These are phyloP conservation scores for Posidonia australis DNA, from an alignment of 106 monocot genomes.

Conservation along the genomic window DNA sequence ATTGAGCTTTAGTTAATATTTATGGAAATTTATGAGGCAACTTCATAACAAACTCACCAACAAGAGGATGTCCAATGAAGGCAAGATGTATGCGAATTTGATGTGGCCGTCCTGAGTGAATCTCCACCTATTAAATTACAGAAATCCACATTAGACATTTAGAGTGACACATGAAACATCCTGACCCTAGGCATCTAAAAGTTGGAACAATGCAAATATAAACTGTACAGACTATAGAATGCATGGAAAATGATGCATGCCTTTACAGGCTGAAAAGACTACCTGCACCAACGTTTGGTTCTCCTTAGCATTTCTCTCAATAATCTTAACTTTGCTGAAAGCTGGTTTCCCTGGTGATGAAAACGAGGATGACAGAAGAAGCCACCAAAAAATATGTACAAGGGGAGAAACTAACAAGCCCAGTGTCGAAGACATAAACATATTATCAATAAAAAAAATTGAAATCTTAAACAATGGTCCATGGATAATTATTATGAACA, in stretches of 20 bases:
- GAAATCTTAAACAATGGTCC: too few relatives aligned
- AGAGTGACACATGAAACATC: not conserved
- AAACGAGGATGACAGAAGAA: not conserved
- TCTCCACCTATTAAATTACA: slow-evolving; percentile 49
- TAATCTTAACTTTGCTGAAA: slow-evolving; percentile 61
- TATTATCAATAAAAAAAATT: too few relatives aligned
- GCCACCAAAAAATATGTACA: not conserved
- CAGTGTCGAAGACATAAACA: too few relatives aligned
- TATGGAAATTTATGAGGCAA: not conserved
- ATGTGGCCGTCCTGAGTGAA: slow-evolving; percentile 85
- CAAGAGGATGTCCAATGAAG: slow-evolving; percentile 80
- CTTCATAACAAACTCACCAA: slow-evolving; percentile 28
- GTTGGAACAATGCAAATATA: not conserved
- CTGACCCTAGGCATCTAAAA: not conserved
- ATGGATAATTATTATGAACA: too few relatives aligned
- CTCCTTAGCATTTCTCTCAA: slow-evolving; percentile 48
- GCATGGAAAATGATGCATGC: not conserved
- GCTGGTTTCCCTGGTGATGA: slow-evolving; percentile 59
- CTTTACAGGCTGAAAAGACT: slow-evolving; percentile 2
- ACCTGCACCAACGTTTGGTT: slow-evolving; percentile 70
- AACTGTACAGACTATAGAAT: not conserved
- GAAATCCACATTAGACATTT: not conserved
- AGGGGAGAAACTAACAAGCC: not conserved
- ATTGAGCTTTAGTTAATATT: not conserved
- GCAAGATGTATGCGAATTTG: slow-evolving; percentile 96